Evolutionary conservation across 2,329 filamentous ascomycete species (phyloP), one percentile per base, ranked within the genome.

Genomic region (Sporothrix globosa): DNA sequence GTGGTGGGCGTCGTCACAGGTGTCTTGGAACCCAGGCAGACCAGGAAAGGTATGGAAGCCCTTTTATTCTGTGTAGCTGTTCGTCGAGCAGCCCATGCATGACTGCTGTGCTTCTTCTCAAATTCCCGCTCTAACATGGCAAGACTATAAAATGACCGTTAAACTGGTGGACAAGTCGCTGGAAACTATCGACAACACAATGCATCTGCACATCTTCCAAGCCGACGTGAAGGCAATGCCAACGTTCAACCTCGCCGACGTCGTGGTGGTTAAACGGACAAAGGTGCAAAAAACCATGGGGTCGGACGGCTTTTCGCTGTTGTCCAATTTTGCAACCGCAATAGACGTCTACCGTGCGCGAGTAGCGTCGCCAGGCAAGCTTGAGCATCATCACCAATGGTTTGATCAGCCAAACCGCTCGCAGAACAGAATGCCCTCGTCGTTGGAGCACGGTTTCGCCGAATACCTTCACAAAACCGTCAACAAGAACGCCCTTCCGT

Each of bases 151-250:
- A 78, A 86, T 85, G 72, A 84, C 84, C 27, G 80, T 92, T 46
- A 85, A 83, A 1, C 77, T 93, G 4, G 86, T 82, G 75, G 91
- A 93, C 76, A 76, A 80, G 13, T 88, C 86, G 4, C 79, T 83
- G 9, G 81, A 88, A 69, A 78, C 83, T 54, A 78, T 80, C 4
- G 73, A 76, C 34, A 76, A 78, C 14, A 80, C 78, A 0, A 76
- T 86, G 65, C 75, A 72, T 75, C 82, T 93, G 70, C 85, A 84
- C 72, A 86, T 91, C 66, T 95, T 96, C 77, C 82, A 84, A 39
- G 78, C 82, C 0, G 69, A 83, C 13, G 3, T 63, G 74, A 82
- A 0, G 76, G 82, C 1, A 85, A 88, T 65, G 80, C 87, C 87
- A 7, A 69, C 74, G 11, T 80, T 83, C 30, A 77, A 80, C 1